Percentiles rank a stretch among this genome's conserved stretches.
Conservation (phyloP, 1,284 basidiomycete species). For the Marasmius sp. region DNA sequence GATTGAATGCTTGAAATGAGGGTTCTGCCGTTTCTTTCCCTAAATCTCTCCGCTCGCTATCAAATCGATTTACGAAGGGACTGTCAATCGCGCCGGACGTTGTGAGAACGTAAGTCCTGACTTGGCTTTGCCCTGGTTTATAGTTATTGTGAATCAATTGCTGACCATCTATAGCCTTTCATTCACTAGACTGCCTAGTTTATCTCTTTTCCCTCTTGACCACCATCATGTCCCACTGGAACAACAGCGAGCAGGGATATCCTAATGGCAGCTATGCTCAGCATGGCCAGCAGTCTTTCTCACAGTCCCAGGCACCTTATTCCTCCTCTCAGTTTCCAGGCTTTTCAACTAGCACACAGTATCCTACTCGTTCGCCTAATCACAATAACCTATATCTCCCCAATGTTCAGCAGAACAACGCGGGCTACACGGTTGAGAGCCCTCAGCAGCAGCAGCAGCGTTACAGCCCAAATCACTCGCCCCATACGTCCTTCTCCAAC, state of each 20-base stretch:
- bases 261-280: not conserved
- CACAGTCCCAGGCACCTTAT: too few species aligned
- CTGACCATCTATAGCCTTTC: not conserved
- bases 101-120: not conserved
- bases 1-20: not conserved
- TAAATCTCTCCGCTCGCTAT: not conserved
- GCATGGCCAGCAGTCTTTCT: not conserved
- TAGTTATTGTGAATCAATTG: not conserved
- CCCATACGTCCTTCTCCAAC: not conserved
- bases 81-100: not conserved
- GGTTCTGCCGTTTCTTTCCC: not conserved
- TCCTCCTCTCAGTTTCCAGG: not conserved
- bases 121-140: not conserved
- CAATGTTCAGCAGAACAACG: not conserved
- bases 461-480: not conserved
- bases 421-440: not conserved
- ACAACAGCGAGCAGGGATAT: not conserved
- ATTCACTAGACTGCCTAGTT: not conserved
- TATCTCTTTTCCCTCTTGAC: not conserved
- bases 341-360: not conserved
- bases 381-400: not conserved
- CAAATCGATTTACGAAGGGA: not conserved
- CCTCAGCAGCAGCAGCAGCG: not conserved
- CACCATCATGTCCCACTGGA: conserved; percentile 1
- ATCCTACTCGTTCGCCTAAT: not conserved